Conservation (phyloP, 1,284 basidiomycete genomes). For the Exsudoporus floridanus region DNA sequence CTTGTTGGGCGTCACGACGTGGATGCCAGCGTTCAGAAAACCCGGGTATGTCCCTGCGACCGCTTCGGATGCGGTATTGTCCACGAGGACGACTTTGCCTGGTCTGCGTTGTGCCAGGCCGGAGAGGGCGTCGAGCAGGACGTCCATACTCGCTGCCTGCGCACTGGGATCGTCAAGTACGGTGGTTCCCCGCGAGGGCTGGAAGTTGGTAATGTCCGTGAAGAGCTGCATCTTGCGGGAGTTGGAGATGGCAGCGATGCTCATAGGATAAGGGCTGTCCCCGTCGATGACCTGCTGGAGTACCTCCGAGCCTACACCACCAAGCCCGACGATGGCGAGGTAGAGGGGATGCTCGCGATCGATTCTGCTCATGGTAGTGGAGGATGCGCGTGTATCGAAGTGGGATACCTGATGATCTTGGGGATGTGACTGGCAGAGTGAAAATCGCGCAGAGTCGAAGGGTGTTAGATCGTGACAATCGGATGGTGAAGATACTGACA, state of each 20-base stretch:
- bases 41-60: constrained; percentile 85
- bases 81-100: constrained; percentile 77
- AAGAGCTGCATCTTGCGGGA: constrained; percentile 68
- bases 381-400: constrained; percentile 1
- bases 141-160: constrained; percentile 44
- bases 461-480: constrained; percentile 13
- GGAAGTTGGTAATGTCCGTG: constrained; percentile 45
- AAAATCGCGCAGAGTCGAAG: constrained; percentile 2
- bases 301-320: constrained; percentile 86
- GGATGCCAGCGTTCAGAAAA: constrained; percentile 78
- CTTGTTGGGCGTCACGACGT: constrained; percentile 97
- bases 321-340: constrained; percentile 83
- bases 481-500: constrained; percentile 1
- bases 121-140: constrained; percentile 40
- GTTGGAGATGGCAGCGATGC: constrained; percentile 76
- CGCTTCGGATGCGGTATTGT: constrained; percentile 88
- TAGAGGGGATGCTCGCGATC: constrained; percentile 36
- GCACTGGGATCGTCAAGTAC: constrained; percentile 41
- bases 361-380: constrained; percentile 16
- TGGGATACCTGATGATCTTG: constrained; percentile 6
- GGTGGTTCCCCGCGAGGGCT: constrained; percentile 41
- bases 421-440: neutral
- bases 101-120: constrained; percentile 36
- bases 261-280: constrained; percentile 60
- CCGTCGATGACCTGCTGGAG: constrained; percentile 70